Evolutionary conservation across 164 flowering plant genomes (phyloP), one percentile per base, ranked within the genome.

Genomic region (Piper betle): DNA sequence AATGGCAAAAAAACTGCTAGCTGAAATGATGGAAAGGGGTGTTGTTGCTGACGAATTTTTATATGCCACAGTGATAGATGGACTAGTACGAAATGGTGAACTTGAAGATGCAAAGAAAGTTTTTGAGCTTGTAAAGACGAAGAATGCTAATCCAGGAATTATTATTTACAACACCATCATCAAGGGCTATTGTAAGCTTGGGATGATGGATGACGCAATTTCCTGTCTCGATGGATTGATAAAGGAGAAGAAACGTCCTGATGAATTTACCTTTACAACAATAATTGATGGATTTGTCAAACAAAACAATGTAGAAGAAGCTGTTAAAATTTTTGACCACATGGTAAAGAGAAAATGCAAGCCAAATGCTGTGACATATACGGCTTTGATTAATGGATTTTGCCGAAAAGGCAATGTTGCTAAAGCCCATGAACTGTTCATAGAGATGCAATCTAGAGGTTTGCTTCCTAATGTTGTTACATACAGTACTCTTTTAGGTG

Each of bases 401-500:
- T 83, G 85, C 67, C 74, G 74, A n/a, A 58, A 19, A 4, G 81
- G 86, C 55, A 78, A 83, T 68, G 66, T 62, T 52, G 19, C 16
- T 38, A 73, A 67, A 65, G 96, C 93, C 53, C 78, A 79, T 65
- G 72, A 73, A 55, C 62, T 75, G 16, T 81, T 91, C 37, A 66
- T 58, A 58, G 78, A 72, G 64, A 83, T 91, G 93, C 69, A 74
- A 58, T 66, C 75, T 58, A 64, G 56, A 67, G 82, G 76, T 56
- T 59, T 83, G 74, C 62, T 67, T 68, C 93, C 96, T 38, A 88
- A 86, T 80, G 97, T 84, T 4, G 78, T 88, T 61, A 88, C 97
- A 43, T 91, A 83, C 67, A 82, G 77, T 66, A 71, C 78, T 68
- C 75, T 91, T 57, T 82, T 88, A 40, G 79, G 88, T 7, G 53